Evolutionary conservation across 2,329 filamentous ascomycete genomes (phyloP), one percentile per base, ranked within the genome.

Genomic region (Fusarium sp.): DNA sequence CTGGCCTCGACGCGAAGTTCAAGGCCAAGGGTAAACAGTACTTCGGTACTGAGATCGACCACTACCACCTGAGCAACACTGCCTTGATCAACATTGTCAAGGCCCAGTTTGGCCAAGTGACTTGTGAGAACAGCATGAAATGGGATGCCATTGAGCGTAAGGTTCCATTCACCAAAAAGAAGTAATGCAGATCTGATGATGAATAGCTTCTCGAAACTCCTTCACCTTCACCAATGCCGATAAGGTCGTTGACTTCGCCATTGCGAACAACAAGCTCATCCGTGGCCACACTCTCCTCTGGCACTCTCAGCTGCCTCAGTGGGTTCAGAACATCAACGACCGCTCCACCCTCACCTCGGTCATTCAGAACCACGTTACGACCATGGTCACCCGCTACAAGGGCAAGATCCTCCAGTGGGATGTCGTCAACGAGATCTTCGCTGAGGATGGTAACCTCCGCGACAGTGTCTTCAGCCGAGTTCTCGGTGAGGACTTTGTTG

Each of bases 121-220:
- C 91, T 0, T 87, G 88, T 4, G 91, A 93, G 84, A 93, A 93
- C 85, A 89, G 85, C 78, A 91, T 92, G 88, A 93, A 93, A 82
- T 93, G 90, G 90, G 89, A 92, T 74, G 82, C 87, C 5, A 66
- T 45, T 17, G 67, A 70, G 60, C 66, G 67, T 70, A 60, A 49
- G 67, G 2, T 41, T 39, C 4, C 6, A 14, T 7, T 17, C 9
- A 10, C 2, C 6, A 4, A 10, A 22, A 0, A n/a, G 0, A 5
- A 7, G 7, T 5, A 6, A 42, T 42, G 22, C 22, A 14, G 22
- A 14, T 13, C 45, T 70, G n/a, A 70, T 36, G 1, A n/a, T 39
- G 85, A 85, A 24, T 84, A 92, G 80, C 35, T 44, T n/a, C 63
- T 14, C 24, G 83, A 84, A 86, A 85, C 67, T 78, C 74, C 4